Conservation (phyloP, 768 basidiomycete species). For the Serendipita sp. region DNA sequence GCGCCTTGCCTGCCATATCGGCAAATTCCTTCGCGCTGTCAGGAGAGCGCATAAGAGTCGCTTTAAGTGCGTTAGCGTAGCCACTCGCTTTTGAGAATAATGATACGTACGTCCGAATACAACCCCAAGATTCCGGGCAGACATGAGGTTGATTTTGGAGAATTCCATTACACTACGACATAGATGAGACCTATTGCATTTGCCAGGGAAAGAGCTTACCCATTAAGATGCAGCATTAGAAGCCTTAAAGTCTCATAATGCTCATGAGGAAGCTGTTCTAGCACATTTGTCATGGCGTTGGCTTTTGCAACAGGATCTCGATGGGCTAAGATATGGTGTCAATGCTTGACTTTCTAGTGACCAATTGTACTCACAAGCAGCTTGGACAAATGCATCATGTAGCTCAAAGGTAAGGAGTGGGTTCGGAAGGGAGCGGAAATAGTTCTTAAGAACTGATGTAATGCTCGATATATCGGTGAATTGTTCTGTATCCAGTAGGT, state of each 20-base stretch:
- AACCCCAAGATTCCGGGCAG: constrained; percentile 84
- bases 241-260: constrained; percentile 73
- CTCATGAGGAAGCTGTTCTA: constrained; percentile 65
- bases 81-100: neutral
- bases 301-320: constrained; percentile 47
- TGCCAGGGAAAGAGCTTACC: constrained; percentile 36
- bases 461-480: constrained; percentile 98
- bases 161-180: constrained; percentile 39
- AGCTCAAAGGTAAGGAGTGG: constrained; percentile 83
- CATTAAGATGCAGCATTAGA: constrained; percentile 78
- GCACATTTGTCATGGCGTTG: constrained; percentile 44
- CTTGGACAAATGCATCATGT: constrained; percentile 77
- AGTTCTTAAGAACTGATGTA: constrained; percentile 92
- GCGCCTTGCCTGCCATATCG: constrained; percentile 94
- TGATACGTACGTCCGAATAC: constrained; percentile 86
- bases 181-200: constrained; percentile 6
- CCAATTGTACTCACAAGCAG: constrained; percentile 33
- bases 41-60: constrained; percentile 83
- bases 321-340: constrained; percentile 20
- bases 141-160: constrained; percentile 77
- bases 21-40: constrained; percentile 82
- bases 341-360: neutral
- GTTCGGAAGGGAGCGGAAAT: constrained; percentile 83
- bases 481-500: constrained; percentile 67
- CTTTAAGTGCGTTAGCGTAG: constrained; percentile 25